Conservation (phyloP, 2,329 filamentous ascomycete genomes). For the Exophiala dermatitidis region DNA sequence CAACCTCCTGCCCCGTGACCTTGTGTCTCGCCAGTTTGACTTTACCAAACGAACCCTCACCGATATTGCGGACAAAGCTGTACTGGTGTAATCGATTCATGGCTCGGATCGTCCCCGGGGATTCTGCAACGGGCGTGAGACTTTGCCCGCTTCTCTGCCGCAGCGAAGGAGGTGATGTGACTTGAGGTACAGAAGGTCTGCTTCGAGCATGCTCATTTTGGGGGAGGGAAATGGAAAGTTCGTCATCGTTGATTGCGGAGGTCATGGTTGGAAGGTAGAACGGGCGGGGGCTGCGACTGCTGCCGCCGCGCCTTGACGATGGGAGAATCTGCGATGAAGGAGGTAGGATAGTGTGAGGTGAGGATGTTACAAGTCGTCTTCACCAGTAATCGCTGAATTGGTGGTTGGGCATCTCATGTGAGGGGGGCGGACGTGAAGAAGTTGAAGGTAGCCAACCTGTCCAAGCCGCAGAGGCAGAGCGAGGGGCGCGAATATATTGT, state of each 20-base stretch:
- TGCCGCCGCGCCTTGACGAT: not conserved
- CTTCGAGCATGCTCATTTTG: conserved; percentile 23
- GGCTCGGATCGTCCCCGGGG: conserved; percentile 46
- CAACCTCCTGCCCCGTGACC: conserved; percentile 88
- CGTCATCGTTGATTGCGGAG: conserved; percentile 34
- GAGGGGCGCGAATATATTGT: not conserved
- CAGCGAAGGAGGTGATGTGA: conserved; percentile 23
- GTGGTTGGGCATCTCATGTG: conserved; percentile 15
- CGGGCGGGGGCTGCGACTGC: not conserved
- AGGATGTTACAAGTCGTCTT: not conserved
- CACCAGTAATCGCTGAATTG: conserved; percentile 16
- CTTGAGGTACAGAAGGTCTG: conserved; percentile 25
- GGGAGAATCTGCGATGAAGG: not conserved
- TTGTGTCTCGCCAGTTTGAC: conserved; percentile 94
- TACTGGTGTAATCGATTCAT: conserved; percentile 89
- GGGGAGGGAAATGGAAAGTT: conserved; percentile 34
- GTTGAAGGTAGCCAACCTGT: not conserved
- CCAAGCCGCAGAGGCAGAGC: not conserved
- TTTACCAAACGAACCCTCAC: conserved; percentile 96
- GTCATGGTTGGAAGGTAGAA: conserved; percentile 28
- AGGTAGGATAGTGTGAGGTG: not conserved
- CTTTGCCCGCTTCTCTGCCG: conserved; percentile 6
- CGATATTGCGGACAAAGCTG: conserved; percentile 79
- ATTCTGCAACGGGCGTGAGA: conserved; percentile 33
- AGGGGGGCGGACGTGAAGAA: not conserved